Base-by-base conservation (phyloP, 305 asterid species). In the Solanum hybrid region DNA sequence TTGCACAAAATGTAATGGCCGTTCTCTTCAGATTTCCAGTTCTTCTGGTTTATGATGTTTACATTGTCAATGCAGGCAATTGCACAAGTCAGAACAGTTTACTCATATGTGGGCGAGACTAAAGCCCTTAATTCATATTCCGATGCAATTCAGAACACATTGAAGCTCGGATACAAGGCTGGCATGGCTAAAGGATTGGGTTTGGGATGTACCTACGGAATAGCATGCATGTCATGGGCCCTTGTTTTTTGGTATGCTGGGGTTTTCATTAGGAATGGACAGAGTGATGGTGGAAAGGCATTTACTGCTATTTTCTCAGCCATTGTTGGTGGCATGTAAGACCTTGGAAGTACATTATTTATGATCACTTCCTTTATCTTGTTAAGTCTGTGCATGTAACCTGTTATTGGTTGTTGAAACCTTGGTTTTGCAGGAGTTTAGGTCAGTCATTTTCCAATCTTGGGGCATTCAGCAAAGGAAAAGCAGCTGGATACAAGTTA, bases 161-260 rank as follows among this genome's bases (percentile, higher is more conserved):
- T 97, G 82, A 96, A 97, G 92, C 96, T 98, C 27, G 99, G 99
- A 56, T 98, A 98, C 93, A 98, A 94, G 94, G 99, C 99, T 29
- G 99, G 99, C 56, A 97, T 98, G 98, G 99, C 99, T 78, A 98
- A 97, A 92, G 99, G 99, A 38, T 94, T 98, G 24, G 99, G 99
- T 79, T 90, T 98, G 87, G 99, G 99, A 89, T 98, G 99, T 88
- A 97, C 99, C 15, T 97, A 96, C 22, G 99, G 99, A 88, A 98
- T 98, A 90, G 99, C 99, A 40, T 98, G 99, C 95, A 97, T 97
- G 98, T 97, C 99, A 1, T 98, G 99, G 99, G 99, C 99, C 51
- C 96, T 98, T 37, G 99, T 97, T 84, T 96, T 98, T 92, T 97
- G 99, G 99, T 98, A 98, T 37, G 99, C 99, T 13, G 99, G 99